Evolutionary conservation across 176 grass and related monocot species (phyloP), one percentile per base, ranked within the genome.

Genomic region (Lolium perenne): DNA sequence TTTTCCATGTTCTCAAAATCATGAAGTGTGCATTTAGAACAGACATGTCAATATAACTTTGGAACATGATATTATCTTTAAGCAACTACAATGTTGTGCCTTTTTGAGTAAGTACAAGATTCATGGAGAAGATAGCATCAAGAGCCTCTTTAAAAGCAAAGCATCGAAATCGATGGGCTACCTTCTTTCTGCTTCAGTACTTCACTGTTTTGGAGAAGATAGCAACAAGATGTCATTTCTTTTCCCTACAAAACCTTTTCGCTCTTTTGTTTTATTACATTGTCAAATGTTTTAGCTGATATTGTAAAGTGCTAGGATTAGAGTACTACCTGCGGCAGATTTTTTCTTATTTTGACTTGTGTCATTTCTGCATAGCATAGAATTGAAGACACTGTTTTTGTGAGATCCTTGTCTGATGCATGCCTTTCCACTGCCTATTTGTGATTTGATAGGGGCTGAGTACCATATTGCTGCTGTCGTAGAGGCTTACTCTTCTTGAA

Each of bases 21-120:
- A 62, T 59, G 17, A 7, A 23, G 10, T 54, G 26, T 64, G 0
- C 41, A 17, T 49, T 48, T 74, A 10, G 38, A 66, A 74, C 12
- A 13, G 8, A 49, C 20, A 69, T 7, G 55, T 89, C 22, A 80
- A 85, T 69, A 5, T 57, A 81, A 62, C 54, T 32, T 74, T 25
- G 16, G 5, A 49, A 70, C 8, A 64, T 25, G 74, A 4, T 86
- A 55, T 62, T 13, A 73, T 54, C 56, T 67, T 41, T 49, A 58
- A 78, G 80, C 56, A 65, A 49, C 21, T 61, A 60, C 50, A 25
- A 7, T 38, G 20, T 7, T 71, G 2, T 35, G 55, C 20, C 46
- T 74, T 21, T 83, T 3, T 21, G 6, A 62, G 29, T 80, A 5
- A 62, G 29, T 80, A 5, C 7, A 80, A 80, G 11, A n/a, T 67